A percentile compares a stretch with the other conserved stretches of the same genome.
These are phyloP conservation scores for Balansia obtecta DNA, from an alignment of 2,329 filamentous ascomycete species.

Conservation along the genomic window DNA sequence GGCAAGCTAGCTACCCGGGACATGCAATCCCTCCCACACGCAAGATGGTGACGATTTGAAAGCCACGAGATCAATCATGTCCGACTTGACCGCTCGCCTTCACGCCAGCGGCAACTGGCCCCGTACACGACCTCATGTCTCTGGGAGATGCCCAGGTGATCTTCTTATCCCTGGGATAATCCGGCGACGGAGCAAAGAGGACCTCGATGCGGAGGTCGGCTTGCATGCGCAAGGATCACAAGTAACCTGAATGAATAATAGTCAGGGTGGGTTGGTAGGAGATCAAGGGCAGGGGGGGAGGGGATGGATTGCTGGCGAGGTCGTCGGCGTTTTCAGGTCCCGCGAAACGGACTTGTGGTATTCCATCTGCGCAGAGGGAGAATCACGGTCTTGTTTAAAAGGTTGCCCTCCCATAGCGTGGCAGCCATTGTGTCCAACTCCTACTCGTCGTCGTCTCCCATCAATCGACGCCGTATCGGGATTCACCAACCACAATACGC, in stretches of 20 bases:
- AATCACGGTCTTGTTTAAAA: too few relatives aligned
- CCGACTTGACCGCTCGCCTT: neutral
- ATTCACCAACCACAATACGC: too few relatives aligned
- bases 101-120: conserved; percentile 1
- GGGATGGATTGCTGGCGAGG: neutral
- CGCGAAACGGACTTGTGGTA: too few relatives aligned
- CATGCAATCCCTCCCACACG: too few relatives aligned
- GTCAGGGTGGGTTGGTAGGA: neutral
- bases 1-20: too few relatives aligned
- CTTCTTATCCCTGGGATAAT: conserved; percentile 5
- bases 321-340: too few relatives aligned
- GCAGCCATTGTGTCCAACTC: too few relatives aligned
- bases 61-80: neutral
- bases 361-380: too few relatives aligned
- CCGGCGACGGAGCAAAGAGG: neutral
- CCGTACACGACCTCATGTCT: conserved; percentile 5
- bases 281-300: neutral
- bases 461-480: too few relatives aligned
- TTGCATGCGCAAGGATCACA: conserved; percentile 5
- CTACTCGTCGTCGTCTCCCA: too few relatives aligned
- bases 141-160: conserved; percentile 4
- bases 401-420: too few relatives aligned
- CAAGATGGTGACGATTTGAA: too few relatives aligned
- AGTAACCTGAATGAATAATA: conserved; percentile 1
- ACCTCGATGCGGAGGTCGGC: neutral